Percentiles rank a stretch among this genome's conserved stretches.
phyloP scores from a whole-genome alignment of 2,329 filamentous ascomycete genomes.

The Cytospora piceicola region DNA sequence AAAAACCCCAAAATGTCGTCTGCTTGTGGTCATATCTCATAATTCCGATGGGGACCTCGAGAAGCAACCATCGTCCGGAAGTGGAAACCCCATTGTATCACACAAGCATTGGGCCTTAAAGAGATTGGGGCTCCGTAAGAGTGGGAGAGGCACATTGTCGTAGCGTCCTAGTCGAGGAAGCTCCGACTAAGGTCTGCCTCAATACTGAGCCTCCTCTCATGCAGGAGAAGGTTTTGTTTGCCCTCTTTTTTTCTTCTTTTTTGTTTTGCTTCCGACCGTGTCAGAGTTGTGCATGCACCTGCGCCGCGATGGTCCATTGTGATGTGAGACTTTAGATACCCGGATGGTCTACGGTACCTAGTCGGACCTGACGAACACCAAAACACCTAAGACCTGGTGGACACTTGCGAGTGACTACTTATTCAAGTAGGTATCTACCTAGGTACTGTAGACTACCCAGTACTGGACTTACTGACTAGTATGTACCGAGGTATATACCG shows the following conservation, averaged over 20 bases:
- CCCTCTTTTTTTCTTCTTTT: not conserved
- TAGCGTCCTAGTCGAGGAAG: conserved; percentile 14
- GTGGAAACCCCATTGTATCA: conserved; percentile 17
- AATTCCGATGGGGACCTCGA: conserved; percentile 14
- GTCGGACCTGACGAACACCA: not conserved
- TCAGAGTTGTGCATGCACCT: not conserved
- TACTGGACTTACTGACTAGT: not conserved
- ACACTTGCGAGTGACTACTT: too few relatives aligned
- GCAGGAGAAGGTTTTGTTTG: conserved; percentile 1
- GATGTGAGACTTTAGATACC: conserved; percentile 24
- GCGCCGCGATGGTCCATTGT: conserved; percentile 4
- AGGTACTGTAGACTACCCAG: not conserved
- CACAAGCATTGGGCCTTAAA: conserved; percentile 20
- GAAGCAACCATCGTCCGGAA: conserved; percentile 6
- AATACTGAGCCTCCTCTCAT: conserved; percentile 15
- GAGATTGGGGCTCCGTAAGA: conserved; percentile 9
- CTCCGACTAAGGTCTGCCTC: conserved; percentile 15
- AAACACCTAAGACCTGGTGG: not conserved
- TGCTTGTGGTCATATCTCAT: conserved; percentile 21
- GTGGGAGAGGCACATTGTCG: conserved; percentile 12
- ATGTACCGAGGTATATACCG: not conserved
- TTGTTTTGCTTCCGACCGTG: not conserved
- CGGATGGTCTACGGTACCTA: not conserved
- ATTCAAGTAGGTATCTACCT: too few relatives aligned
- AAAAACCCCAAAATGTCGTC: conserved; percentile 3